Evolutionary conservation across 164 flowering plant species (phyloP), one percentile per base, ranked within the genome.

Genomic region (Chimonanthus salicifolius): DNA sequence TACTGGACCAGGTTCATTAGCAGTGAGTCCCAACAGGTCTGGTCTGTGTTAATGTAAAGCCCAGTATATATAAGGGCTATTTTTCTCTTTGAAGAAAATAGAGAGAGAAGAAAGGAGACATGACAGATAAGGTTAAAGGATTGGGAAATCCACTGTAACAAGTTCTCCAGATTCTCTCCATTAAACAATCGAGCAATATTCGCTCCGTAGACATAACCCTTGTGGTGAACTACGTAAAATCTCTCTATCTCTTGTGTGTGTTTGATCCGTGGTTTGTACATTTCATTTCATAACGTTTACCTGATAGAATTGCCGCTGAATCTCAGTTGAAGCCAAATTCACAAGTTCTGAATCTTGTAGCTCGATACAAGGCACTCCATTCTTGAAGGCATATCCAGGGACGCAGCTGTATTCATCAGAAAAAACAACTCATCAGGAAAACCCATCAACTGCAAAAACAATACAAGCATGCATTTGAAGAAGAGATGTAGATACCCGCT

Each of bases 341-440:
- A 70, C 75, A 74, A 94, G 86, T 3, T 90, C 87, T 15, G 64
- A 11, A 73, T 79, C 82, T 16, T 71, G 77, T 13, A 88, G 68
- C 78, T 88, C 88, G 6, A 90, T 10, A 76, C 75, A 92, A 5
- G 97, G 89, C 63, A 51, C 11, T 4, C 76, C 81, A 72, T 82
- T 85, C 81, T 66, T 80, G 76, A 88, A 89, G 63, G 91, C 95
- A 3, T 80, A 49, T 48, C 98, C 98, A 0, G 98, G 98, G 49
- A 92, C 82, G 33, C 69, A 60, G 64, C 95, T 86, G 77, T 60
- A 50, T 58, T 54, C 60, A 54, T 47, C 49, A n/a, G 5, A 33
- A 47, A 48, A 64, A 10, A 2, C 58, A 47, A 1, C 6, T 43
- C 2, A 16, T 21, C 49, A 16, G 47, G 15, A 66, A 16, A 66